These are phyloP conservation scores for Orbilia ellipsospora DNA, from an alignment of 2,329 filamentous ascomycete species.

Conservation along the genomic window DNA sequence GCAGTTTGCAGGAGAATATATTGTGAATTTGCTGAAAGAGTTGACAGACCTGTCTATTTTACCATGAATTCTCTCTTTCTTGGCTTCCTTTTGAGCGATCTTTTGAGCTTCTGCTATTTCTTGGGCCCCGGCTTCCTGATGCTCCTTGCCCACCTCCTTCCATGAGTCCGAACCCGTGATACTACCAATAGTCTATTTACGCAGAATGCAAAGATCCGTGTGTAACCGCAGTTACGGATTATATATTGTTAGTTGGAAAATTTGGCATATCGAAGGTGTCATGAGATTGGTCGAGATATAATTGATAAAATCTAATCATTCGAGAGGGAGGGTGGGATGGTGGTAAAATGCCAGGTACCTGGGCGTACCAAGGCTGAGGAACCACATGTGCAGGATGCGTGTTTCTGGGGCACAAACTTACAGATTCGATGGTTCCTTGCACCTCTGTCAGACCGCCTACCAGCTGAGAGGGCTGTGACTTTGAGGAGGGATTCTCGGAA, in stretches of 20 bases:
- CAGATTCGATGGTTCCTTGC: constrained; percentile 54
- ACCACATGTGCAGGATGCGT: constrained; percentile 32
- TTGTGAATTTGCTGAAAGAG: constrained; percentile 7
- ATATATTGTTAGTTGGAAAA: not conserved
- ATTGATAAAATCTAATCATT: too few species aligned
- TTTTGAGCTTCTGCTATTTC: constrained; percentile 31
- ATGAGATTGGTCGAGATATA: too few species aligned
- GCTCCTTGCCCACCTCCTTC: constrained; percentile 23
- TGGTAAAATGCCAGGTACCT: too few species aligned
- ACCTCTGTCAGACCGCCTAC: constrained; percentile 41
- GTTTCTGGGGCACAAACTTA: constrained; percentile 25
- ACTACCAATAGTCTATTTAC: constrained; percentile 24
- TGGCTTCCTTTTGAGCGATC: constrained; percentile 24
- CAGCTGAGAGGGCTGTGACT: constrained; percentile 38
- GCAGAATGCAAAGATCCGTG: constrained; percentile 15
- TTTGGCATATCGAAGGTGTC: too few species aligned
- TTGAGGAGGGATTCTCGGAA: constrained; percentile 14
- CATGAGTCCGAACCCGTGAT: constrained; percentile 38
- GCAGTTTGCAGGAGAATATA: constrained; percentile 17
- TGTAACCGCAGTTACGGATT: constrained; percentile 30
- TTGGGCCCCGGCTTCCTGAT: constrained; percentile 9
- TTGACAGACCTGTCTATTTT: constrained; percentile 43
- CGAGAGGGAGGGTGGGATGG: too few species aligned
- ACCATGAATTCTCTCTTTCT: constrained; percentile 22
- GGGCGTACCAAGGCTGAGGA: constrained; percentile 16